Base-by-base conservation (phyloP, 352 stramenopile genomes). In the Phytophthora pini region DNA sequence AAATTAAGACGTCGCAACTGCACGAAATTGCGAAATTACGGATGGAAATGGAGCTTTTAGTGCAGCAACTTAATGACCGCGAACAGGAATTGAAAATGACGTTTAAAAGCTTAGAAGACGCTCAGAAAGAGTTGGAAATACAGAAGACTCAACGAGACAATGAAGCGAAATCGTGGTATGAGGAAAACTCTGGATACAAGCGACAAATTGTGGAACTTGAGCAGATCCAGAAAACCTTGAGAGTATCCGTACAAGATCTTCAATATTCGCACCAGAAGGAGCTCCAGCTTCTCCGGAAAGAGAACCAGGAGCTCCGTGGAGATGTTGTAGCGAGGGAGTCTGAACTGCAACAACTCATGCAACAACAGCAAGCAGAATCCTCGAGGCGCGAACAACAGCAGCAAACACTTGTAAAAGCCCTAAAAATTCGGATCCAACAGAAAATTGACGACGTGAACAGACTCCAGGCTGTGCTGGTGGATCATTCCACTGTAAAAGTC, bases 341-440 rank as follows among this genome's bases (percentile, higher is more conserved):
- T 5, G 47, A 41, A 4, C 24, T 65, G 8, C 36, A 56, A 3
- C 9, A 31, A 29, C 34, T 70, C 17, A 6, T 31, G 4, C 54
- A 69, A 7, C 45, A 68, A 4, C 52, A 61, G 17, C 46, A 52
- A 58, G 20, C 45, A 0, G 41, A 62, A 38, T 27, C 7, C 6
- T 26, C 40, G 15, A 27, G 32, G 5, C 47, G 27, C 11, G 58
- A 65, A 9, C 46, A 70, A 7, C 50, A 38, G 1, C 60, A 69
- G 3, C 51, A 74, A 31, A 48, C 32, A 17, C 49, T 70, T 17
- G 29, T 74, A 1, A 52, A 66, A 27, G 66, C 50, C 7, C 24
- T 70, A 13, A 62, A 70, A 22, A 44, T 38, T 24, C 47, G 53
- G n/a, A 66, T 70, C 3, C 44, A 61, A 13, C 53, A 62, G 9